Base-by-base conservation (phyloP, 257 asterid species). In the Solanum habrochaites region DNA sequence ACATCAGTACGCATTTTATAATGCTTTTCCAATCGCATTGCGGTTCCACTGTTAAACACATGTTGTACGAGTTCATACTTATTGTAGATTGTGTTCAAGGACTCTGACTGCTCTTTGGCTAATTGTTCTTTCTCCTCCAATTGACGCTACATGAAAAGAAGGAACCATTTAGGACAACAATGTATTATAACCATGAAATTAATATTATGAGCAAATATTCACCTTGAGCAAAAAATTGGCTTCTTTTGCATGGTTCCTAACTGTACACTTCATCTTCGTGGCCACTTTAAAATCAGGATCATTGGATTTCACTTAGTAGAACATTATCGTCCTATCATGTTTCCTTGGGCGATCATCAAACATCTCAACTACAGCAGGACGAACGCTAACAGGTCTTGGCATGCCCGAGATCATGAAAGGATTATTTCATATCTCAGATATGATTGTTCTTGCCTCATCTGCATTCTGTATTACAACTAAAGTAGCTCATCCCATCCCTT, bases 81-180 rank as follows among this genome's bases (percentile, higher is more conserved):
- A 2, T 74, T 74, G 75, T 74, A 32, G 72, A 37, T 58, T 37
- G 85, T 7, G 29, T 75, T 56, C 77, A 86, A 58, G n/a, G 75
- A 45, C 88, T 72, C 43, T 16, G 71, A 16, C 77, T 86, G 85
- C 67, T 74, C 29, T 8, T 75, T 60, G 4, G 85, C 77, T 32
- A 86, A 78, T 27, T 74, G 43, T 60, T 86, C 85, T 86, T 86
- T 85, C 66, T 86, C 88, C 81, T 73, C 88, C 32, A 75, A 32
- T 86, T 86, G 88, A 75, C 21, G 3, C 85, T 86, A 58, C 39
- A 16, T 43, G 62, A 77, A 73, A 39, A 77, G 23, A 77, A 77
- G n/a, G 39, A 25, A 25, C 83, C 23, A 10, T 43, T 77, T 32
- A 42, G 49, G 39, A 25, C 58, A 40, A 23, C 49, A 74, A 74